phyloP scores from a whole-genome alignment of 2,329 filamentous ascomycete genomes.

The Ascochyta rabiei region DNA sequence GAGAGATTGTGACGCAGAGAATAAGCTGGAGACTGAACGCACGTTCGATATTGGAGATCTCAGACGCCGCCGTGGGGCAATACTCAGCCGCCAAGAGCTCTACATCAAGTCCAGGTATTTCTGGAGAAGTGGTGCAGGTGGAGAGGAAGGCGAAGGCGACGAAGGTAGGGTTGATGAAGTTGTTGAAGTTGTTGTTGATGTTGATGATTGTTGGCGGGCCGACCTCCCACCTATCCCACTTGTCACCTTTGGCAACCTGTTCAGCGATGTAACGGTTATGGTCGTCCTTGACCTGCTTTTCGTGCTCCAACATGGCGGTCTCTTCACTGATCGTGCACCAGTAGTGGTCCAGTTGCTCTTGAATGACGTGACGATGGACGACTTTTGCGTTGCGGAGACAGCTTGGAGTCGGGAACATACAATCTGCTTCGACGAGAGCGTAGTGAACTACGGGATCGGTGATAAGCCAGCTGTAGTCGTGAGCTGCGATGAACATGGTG shows the following conservation, averaged over 20 bases:
- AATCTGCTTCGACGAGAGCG: neutral
- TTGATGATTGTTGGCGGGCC: constrained; percentile 7
- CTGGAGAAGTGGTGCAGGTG: neutral
- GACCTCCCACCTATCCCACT: constrained; percentile 6
- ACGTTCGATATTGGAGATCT: neutral
- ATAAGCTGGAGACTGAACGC: neutral
- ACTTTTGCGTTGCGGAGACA: constrained; percentile 1
- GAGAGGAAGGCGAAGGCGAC: neutral
- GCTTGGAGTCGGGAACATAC: neutral
- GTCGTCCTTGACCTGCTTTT: neutral
- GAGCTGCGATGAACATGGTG: neutral
- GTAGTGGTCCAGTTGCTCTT: neutral
- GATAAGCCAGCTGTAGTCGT: neutral
- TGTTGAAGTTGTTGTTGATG: neutral
- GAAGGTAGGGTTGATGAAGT: neutral
- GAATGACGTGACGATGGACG: neutral
- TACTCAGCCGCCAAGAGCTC: neutral
- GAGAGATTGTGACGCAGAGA: neutral
- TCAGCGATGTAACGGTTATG: neutral
- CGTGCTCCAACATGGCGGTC: neutral
- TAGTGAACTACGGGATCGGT: neutral
- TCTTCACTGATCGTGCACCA: constrained; percentile 1
- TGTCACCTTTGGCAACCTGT: constrained; percentile 3
- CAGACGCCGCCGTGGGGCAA: neutral
- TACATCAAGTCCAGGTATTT: neutral